Evolutionary conservation across 2,329 filamentous ascomycete genomes (phyloP).

Genomic region (Trichoderma polysporum): DNA sequence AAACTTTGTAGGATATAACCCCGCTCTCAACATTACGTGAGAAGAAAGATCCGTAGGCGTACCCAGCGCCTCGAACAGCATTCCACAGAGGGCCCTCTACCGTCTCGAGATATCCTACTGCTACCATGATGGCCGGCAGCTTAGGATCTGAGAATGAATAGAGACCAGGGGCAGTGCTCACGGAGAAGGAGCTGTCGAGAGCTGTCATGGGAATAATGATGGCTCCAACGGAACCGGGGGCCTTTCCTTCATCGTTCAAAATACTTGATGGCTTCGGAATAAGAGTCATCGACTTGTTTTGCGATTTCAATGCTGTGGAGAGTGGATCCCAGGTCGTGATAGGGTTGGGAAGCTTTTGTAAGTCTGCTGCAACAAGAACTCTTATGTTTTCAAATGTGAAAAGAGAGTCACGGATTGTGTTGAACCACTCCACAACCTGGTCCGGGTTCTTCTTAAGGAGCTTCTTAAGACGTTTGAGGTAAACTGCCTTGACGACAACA

Average conservation of each 20-base stretch:
- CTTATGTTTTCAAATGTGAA: slow-evolving; percentile 86
- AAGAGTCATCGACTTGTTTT: slow-evolving; percentile 56
- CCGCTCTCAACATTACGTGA: slow-evolving; percentile 75
- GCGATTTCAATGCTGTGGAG: slow-evolving; percentile 41
- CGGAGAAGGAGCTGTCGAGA: slow-evolving; percentile 86
- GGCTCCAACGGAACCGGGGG: slow-evolving; percentile 70
- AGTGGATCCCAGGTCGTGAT: slow-evolving; percentile 72
- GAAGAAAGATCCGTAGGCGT: slow-evolving; percentile 88
- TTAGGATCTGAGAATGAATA: slow-evolving; percentile 72
- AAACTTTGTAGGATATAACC: slow-evolving; percentile 79
- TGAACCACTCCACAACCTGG: slow-evolving; percentile 72
- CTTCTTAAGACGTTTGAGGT: slow-evolving; percentile 81
- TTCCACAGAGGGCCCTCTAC: slow-evolving; percentile 95
- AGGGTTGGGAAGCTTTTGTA: slow-evolving; percentile 70
- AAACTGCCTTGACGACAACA: slow-evolving; percentile 81
- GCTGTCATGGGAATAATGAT: slow-evolving; percentile 88
- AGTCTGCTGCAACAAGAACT: slow-evolving; percentile 77
- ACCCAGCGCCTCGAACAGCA: slow-evolving; percentile 85
- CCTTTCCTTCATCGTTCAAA: slow-evolving; percentile 72
- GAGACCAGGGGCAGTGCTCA: slow-evolving; percentile 72
- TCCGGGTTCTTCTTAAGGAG: slow-evolving; percentile 75
- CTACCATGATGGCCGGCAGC: slow-evolving; percentile 82
- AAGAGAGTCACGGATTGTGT: slow-evolving; percentile 71
- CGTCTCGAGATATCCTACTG: slow-evolving; percentile 85
- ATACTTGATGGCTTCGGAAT: slow-evolving; percentile 68